Conservation (phyloP, 768 basidiomycete genomes). For the Termitomyces sp. region DNA sequence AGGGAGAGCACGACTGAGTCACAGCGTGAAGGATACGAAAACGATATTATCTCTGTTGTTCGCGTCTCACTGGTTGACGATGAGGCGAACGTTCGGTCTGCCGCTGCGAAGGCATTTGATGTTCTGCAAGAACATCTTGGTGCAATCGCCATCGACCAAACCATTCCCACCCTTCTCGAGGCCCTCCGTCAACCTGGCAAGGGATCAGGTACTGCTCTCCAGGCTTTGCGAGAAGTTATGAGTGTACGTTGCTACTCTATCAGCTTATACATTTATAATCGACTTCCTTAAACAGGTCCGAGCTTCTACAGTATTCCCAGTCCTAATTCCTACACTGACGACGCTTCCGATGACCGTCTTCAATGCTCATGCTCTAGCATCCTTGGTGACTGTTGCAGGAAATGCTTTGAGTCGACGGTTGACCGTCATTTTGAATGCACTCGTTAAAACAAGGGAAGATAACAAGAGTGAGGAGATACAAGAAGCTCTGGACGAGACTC, state of each 20-base stretch:
- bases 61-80: constrained; percentile 84
- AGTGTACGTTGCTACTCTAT: constrained; percentile 44
- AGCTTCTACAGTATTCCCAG: constrained; percentile 93
- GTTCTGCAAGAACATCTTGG: constrained; percentile 90
- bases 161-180: constrained; percentile 90
- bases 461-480: constrained; percentile 64
- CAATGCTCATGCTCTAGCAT: constrained; percentile 87
- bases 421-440: constrained; percentile 67
- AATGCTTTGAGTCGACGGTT: constrained; percentile 82
- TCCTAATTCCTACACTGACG: constrained; percentile 90
- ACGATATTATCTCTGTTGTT: constrained; percentile 81
- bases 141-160: constrained; percentile 89
- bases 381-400: constrained; percentile 92
- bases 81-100: constrained; percentile 76
- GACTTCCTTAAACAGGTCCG: constrained; percentile 56
- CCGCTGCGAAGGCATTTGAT: constrained; percentile 87
- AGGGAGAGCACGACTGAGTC: constrained; percentile 81
- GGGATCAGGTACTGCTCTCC: constrained; percentile 90
- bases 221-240: constrained; percentile 93
- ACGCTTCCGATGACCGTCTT: constrained; percentile 89
- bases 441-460: constrained; percentile 73
- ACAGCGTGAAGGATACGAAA: constrained; percentile 84
- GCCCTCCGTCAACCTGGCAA: constrained; percentile 91
- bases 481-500: constrained; percentile 67
- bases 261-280: neutral